Conservation (phyloP, 257 asterid genomes). For the Striga asiatica region DNA sequence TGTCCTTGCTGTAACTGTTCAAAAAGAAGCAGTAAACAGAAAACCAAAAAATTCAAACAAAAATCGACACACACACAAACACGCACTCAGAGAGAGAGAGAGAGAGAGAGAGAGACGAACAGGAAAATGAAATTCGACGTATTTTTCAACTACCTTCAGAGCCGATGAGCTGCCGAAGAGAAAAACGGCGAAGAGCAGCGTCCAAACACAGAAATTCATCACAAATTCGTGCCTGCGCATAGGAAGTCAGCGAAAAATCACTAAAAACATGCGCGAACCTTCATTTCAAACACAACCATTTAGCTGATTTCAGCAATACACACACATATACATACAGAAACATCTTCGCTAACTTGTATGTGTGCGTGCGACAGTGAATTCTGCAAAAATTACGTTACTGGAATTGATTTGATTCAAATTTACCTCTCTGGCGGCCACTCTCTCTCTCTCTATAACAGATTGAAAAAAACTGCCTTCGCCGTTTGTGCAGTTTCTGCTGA, state of each 20-base stretch:
- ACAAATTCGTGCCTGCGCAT: slow-evolving; percentile 14
- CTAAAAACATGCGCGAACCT: no score
- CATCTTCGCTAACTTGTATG: not conserved
- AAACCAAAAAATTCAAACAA: no score
- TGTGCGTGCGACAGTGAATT: not conserved
- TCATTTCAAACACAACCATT: not conserved
- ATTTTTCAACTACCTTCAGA: slow-evolving; percentile 34
- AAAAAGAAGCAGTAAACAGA: no score
- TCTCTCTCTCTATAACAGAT: slow-evolving; percentile 15
- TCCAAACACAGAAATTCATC: slow-evolving; percentile 22
- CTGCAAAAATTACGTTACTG: slow-evolving; percentile 7
- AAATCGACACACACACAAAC: not conserved
- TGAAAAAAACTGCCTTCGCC: not conserved
- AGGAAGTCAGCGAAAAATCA: not conserved
- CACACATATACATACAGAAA: not conserved
- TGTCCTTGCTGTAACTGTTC: slow-evolving; percentile 44
- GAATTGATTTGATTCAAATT: not conserved
- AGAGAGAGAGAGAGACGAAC: not conserved
- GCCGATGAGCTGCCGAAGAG: slow-evolving; percentile 36
- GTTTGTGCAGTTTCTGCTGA: slow-evolving; percentile 15
- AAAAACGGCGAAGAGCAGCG: slow-evolving; percentile 30
- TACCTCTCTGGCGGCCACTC: slow-evolving; percentile 5
- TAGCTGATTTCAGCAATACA: not conserved
- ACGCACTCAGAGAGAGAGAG: not conserved
- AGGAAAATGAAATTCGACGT: not conserved